Evolutionary conservation across 1,139 yeast species (phyloP).

Genomic region (Candida labiduridarum): DNA sequence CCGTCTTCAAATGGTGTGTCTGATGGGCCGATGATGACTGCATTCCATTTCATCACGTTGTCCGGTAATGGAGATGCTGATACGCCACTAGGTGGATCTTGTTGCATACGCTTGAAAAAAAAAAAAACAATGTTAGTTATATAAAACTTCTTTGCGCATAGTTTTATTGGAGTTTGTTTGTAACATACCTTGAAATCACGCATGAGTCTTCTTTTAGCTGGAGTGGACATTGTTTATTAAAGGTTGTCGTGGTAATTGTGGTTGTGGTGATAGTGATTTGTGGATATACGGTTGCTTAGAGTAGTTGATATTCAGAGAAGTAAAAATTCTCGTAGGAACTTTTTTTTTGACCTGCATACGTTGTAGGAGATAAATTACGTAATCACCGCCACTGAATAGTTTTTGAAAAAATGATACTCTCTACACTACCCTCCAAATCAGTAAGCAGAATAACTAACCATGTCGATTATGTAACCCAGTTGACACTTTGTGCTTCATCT

Average conservation of each 20-base stretch:
- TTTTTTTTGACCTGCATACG: neutral
- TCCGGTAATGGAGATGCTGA: slow-evolving; percentile 97
- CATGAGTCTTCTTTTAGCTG: slow-evolving; percentile 97
- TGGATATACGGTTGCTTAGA: neutral
- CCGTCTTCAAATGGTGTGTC: slow-evolving; percentile 99
- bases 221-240: slow-evolving; percentile 75
- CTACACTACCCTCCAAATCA: neutral
- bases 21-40: slow-evolving; percentile 95
- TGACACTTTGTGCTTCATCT: no score
- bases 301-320: neutral
- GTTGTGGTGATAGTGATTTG: neutral
- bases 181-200: slow-evolving; percentile 85
- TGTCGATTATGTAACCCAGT: no score
- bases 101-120: slow-evolving; percentile 76
- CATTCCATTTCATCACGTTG: slow-evolving; percentile 97
- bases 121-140: neutral
- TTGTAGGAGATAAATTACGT: neutral
- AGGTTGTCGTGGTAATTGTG: neutral
- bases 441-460: no score
- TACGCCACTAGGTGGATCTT: slow-evolving; percentile 97
- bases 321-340: neutral
- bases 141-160: neutral
- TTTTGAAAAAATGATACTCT: neutral
- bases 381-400: neutral
- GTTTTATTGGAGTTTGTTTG: neutral